A percentile compares a stretch with the other conserved stretches of the same genome.
phyloP scores from a whole-genome alignment of 768 basidiomycete genomes.

The Cystobasidiopsis lactophilus region DNA sequence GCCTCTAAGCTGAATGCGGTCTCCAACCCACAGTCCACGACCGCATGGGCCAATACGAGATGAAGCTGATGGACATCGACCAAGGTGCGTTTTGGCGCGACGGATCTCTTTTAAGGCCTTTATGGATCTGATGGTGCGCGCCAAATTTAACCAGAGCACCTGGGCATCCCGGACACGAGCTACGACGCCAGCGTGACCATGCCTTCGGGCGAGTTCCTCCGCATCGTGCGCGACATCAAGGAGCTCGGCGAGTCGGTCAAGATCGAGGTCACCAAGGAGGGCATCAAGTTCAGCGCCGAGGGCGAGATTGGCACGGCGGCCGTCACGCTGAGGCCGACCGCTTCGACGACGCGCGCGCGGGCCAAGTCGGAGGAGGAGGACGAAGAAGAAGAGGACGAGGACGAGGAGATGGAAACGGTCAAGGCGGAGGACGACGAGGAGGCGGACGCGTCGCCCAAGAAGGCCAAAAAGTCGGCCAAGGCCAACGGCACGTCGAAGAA shows the following conservation, averaged over 20 bases:
- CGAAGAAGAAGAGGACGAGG: constrained; percentile 7
- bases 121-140: no score
- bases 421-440: constrained; percentile 15
- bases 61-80: constrained; percentile 99
- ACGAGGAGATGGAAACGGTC: constrained; percentile 16
- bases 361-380: constrained; percentile 10
- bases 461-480: constrained; percentile 24
- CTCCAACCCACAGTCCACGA: constrained; percentile 49
- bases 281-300: constrained; percentile 73
- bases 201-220: constrained; percentile 62
- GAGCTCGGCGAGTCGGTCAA: constrained; percentile 80
- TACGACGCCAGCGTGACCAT: constrained; percentile 84
- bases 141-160: constrained; percentile 34
- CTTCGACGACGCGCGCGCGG: constrained; percentile 11
- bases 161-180: constrained; percentile 89
- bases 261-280: constrained; percentile 89
- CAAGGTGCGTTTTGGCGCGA: no score
- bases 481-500: constrained; percentile 1
- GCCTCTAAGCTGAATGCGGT: background rate
- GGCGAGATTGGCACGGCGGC: constrained; percentile 85
- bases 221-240: constrained; percentile 79
- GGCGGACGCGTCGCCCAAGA: constrained; percentile 9
- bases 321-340: constrained; percentile 51
- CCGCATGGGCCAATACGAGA: constrained; percentile 89
- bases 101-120: no score